Percentiles rank a stretch among this genome's conserved stretches.
phyloP scores from a whole-genome alignment of 768 basidiomycete species.

The Naganishia friedmannii region DNA sequence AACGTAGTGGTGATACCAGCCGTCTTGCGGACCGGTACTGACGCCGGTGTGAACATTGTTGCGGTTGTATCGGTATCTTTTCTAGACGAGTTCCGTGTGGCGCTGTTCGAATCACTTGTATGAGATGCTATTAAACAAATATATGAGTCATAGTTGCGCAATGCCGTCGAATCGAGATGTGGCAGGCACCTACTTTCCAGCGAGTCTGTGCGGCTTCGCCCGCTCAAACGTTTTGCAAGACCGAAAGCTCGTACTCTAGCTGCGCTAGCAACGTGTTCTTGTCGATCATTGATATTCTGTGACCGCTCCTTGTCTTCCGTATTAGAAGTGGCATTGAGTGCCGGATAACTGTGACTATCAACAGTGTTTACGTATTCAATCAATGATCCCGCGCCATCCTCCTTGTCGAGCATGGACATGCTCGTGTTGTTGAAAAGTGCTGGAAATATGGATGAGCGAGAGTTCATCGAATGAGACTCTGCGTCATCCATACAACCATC shows the following conservation, averaged over 20 bases:
- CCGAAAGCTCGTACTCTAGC: background rate
- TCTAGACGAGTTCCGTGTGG: background rate
- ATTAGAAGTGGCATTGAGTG: background rate
- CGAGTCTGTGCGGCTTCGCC: background rate
- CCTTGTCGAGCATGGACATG: conserved; percentile 7
- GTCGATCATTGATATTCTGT: background rate
- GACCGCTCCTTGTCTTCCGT: background rate
- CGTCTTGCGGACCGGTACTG: no score
- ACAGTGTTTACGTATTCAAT: background rate
- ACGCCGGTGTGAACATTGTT: background rate
- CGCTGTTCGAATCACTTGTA: background rate
- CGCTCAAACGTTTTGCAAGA: background rate
- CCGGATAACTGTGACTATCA: background rate
- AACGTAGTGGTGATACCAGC: background rate
- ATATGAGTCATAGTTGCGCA: background rate
- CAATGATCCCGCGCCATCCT: background rate
- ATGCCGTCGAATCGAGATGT: background rate
- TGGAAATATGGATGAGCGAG: background rate
- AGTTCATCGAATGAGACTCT: background rate
- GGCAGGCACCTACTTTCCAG: background rate
- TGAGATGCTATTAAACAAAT: background rate
- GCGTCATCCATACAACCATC: background rate
- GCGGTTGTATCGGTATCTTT: background rate
- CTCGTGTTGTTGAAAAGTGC: background rate
- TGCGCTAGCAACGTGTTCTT: background rate